Base-by-base conservation (phyloP, 1,284 basidiomycete species). In the Malassezia psittaci region DNA sequence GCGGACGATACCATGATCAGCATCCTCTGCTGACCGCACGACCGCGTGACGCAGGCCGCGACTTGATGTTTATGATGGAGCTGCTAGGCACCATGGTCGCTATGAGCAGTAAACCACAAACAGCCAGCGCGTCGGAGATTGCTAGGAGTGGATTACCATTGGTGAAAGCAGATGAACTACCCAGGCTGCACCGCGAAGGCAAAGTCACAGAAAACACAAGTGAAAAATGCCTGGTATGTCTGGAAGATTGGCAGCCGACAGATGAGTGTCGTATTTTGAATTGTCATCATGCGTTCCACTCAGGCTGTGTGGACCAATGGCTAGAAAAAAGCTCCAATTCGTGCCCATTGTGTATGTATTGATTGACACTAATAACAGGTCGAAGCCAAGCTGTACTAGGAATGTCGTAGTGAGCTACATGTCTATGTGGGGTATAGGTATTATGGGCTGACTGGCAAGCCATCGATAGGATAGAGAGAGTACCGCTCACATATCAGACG, bases 401-500 rank as follows among this genome's bases (percentile, higher is more conserved):
- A 16, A 21, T 13, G 38, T 24, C 19, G 16, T 19, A 19, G 13
- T 48, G 24, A 32, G 36, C 44, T 5, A 11, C 16, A 21, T 13
- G 33, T 44, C 18, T n/a, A 44, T 41, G 9, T 9, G 13, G 39
- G 19, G 42, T 44, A 44, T 44, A 29, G 19, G 43, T 45, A 47
- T 47, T 42, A 48, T 16, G 34, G 16, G 40, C 46, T 39, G 10
- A 50, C 49, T 12, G 48, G 48, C 38, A 55, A 33, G 12, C 34
- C 16, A 18, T 63, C 63, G 19, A 43, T 44, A 81, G 76, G 83
- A 2, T 93, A 86, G 39, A 98, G 80, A 57, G 86, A 83, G 77
- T 87, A 94, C 66, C 82, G 83, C 57, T 82, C 80, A 10, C 85
- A 86, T 54, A 96, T 82, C 3, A 84, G 84, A 50, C 87, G 81